Percentiles rank a stretch among this genome's conserved stretches.
phyloP scores from a whole-genome alignment of 2,329 filamentous ascomycete genomes.

The Colletotrichum salicis region DNA sequence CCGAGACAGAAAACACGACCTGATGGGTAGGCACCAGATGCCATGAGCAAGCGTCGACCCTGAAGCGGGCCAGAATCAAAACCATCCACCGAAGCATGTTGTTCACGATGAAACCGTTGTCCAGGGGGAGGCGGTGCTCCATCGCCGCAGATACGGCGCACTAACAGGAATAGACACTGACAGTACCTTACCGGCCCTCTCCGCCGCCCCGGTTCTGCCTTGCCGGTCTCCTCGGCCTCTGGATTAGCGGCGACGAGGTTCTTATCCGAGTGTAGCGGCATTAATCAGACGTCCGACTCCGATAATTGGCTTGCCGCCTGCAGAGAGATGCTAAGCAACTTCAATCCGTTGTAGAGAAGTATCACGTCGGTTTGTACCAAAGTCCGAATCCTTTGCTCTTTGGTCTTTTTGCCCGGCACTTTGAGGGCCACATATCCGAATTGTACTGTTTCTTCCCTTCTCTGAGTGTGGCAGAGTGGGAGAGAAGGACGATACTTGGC shows the following conservation, averaged over 20 bases:
- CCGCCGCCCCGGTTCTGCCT: neutral
- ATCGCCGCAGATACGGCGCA: neutral
- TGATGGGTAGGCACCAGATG: neutral
- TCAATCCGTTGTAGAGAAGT: neutral
- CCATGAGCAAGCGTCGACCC: neutral
- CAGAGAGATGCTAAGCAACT: neutral
- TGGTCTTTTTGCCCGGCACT: no score
- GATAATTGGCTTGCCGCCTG: neutral
- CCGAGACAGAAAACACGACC: neutral
- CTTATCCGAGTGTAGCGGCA: neutral
- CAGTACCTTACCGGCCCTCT: neutral
- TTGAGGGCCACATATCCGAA: neutral
- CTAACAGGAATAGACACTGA: neutral
- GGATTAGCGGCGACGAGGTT: neutral
- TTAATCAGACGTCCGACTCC: neutral
- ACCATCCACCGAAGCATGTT: neutral
- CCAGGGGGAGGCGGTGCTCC: neutral
- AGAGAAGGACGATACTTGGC: neutral
- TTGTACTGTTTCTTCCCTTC: neutral
- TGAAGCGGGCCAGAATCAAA: neutral
- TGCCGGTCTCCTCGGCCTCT: neutral
- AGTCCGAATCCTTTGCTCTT: neutral
- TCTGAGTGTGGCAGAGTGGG: neutral
- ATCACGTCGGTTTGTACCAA: neutral
- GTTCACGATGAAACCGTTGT: neutral